Evolutionary conservation across 106 monocot species (phyloP), one percentile per base, ranked within the genome.

Genomic region (Ottelia alismoides): DNA sequence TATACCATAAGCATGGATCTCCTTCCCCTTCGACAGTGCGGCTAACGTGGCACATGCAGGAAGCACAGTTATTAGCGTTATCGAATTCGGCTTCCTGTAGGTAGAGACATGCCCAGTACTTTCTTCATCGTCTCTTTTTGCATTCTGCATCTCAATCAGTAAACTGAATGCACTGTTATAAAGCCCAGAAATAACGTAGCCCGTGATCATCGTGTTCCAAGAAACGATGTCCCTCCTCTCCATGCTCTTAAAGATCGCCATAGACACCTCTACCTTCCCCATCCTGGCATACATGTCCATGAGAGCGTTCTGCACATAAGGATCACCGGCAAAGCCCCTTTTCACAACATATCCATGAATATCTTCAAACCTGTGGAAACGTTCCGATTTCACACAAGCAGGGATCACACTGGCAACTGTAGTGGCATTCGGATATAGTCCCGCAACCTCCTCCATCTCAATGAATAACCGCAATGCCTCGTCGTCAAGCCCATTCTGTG

Each of bases 201-300:
- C 88, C 1, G 75, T 68, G 53, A 94, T 84, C 59, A 88, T 71
- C 49, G 88, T 94, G 62, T 94, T 94, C 94, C 88, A 94, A 40
- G 88, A 81, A 22, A 96, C 88, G 25, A 79, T 47, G 64, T 96
- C 88, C 67, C 53, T 75, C 19, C 20, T 40, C 20, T 71, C 73
- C 81, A 84, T 78, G 30, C 67, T 56, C 20, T 72, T 55, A 40
- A 84, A 94, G 16, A 94, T 78, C 55, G 60, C 69, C 31, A 47
- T 45, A 31, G 88, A 78, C 48, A 76, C 27, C 5, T 81, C 81
- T 32, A 78, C 66, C 28, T 70, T 75, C n/a, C 78, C 78, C 9
- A 81, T 75, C 47, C 88, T 78, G 1, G 70, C 69, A 45, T 94
- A 94, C 93, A 88, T 84, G 53, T 88, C 93, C 81, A 94, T 80